Evolutionary conservation across 805 yeast genomes (phyloP), one percentile per base, ranked within the genome.

Genomic region (Candida nanaspora): DNA sequence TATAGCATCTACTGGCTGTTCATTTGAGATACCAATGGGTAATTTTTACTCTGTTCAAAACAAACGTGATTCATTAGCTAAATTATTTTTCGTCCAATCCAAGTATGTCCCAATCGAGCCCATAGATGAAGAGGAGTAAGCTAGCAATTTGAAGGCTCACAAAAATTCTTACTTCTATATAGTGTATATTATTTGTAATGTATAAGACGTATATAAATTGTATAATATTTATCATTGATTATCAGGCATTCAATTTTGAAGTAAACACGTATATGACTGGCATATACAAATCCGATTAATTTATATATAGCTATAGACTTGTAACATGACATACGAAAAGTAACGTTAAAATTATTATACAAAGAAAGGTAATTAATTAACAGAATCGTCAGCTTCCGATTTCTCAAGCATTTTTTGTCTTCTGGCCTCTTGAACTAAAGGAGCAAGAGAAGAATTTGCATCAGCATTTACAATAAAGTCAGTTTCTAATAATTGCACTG

Each of bases 21-120:
- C 91, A 4, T 81, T 88, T 51, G 85, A 83, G 51, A 71, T 89
- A 6, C 96, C 96, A 1, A 74, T 82, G 63, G 82, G 81, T 5
- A 85, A 84, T 54, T 69, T 72, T 33, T 87, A 86, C 59, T 76
- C 82, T 15, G 71, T 88, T 47, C 70, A 69, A 36, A 86, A 86
- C 53, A 69, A 68, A 32, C 83, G 88, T 0, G 62, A 68, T 26
- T 66, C 63, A 15, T 69, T 69, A 27, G 87, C 82, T 0, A 70
- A 74, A 41, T 51, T 88, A 53, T 86, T 84, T 57, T 87, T 86
- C 53, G 88, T 84, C 1, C 95, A 87, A 55, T 71, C 80, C 4
- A 72, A 69, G 40, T 66, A 65, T 44, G 64, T 65, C 26, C 57
- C 55, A n/a, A 51, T 61, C 18, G 53, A 57, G 19, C 48, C 51